phyloP scores from a whole-genome alignment of 768 basidiomycete species.

The Exsudoporus frostii region DNA sequence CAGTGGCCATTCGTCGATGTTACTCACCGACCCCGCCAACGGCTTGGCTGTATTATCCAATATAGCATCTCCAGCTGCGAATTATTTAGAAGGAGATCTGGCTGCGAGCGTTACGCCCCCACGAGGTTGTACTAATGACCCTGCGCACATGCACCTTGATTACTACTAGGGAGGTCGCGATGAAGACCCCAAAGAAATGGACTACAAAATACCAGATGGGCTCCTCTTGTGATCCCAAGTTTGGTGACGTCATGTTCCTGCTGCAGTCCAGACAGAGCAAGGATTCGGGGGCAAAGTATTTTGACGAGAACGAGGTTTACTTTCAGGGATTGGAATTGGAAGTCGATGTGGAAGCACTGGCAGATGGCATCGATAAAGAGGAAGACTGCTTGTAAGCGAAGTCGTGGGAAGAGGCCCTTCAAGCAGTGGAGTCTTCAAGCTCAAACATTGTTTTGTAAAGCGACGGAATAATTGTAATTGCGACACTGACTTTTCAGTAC shows the following conservation, averaged over 20 bases:
- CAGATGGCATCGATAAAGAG: no score
- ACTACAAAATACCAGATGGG: neutral
- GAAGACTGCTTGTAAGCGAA: neutral
- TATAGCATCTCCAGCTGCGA: no score
- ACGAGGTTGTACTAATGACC: no score
- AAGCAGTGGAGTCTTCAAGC: neutral
- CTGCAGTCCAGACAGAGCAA: neutral
- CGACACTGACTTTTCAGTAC: no score
- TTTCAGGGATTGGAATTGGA: neutral
- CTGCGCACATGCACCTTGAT: neutral
- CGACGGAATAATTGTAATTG: no score
- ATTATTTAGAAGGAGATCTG: neutral
- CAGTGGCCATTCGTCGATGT: neutral
- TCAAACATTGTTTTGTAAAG: neutral
- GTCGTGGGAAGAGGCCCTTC: neutral
- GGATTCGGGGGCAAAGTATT: neutral
- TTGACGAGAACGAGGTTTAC: neutral
- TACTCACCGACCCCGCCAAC: no score
- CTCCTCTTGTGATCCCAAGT: neutral
- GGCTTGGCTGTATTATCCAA: no score
- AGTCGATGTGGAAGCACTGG: no score
- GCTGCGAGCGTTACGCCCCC: no score
- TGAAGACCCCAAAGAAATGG: neutral
- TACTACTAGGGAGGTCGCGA: neutral
- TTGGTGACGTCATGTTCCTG: neutral